These are phyloP conservation scores for Chalciporus sphaerocephalus DNA, from an alignment of 768 basidiomycete species.

Conservation along the genomic window DNA sequence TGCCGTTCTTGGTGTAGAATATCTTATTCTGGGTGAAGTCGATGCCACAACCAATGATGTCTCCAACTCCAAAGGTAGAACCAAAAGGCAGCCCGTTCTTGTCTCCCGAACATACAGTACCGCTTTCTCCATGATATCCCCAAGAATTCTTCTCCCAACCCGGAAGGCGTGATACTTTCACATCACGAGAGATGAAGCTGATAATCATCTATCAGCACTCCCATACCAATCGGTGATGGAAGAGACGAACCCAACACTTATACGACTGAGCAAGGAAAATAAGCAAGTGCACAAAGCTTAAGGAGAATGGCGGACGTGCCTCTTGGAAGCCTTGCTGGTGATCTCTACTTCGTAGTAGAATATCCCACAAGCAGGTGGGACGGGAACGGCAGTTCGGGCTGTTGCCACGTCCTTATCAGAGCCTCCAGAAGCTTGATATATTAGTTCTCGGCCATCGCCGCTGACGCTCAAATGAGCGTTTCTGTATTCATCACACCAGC, in stretches of 20 bases:
- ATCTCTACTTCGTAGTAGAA: slow-evolving; percentile 94
- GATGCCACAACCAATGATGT: slow-evolving; percentile 88
- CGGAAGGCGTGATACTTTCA: slow-evolving; percentile 70
- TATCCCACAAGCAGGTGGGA: slow-evolving; percentile 84
- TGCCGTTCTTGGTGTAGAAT: slow-evolving; percentile 90
- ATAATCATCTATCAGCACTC: slow-evolving; percentile 11
- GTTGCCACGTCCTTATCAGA: slow-evolving; percentile 83
- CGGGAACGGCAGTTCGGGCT: slow-evolving; percentile 69
- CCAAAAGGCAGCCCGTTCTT: slow-evolving; percentile 71
- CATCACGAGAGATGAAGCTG: slow-evolving; percentile 65
- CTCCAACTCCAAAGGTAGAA: slow-evolving; percentile 78
- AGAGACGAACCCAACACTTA: slow-evolving; percentile 69
- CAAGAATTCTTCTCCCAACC: slow-evolving; percentile 85
- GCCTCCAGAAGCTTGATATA: slow-evolving; percentile 51
- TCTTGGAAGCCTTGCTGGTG: slow-evolving; percentile 71
- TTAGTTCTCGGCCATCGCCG: slow-evolving; percentile 67
- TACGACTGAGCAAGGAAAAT: slow-evolving; percentile 46
- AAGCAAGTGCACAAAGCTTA: slow-evolving; percentile 10
- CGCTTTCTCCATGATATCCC: slow-evolving; percentile 93
- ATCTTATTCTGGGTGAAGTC: slow-evolving; percentile 77
- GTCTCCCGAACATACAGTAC: slow-evolving; percentile 69
- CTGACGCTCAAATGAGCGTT: slow-evolving; percentile 57
- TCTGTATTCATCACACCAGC: slow-evolving; percentile 73
- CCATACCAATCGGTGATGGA: not conserved
- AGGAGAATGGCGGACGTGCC: slow-evolving; percentile 42